phyloP scores from a whole-genome alignment of 2,329 filamentous ascomycete species.

The Akanthomyces uredinophilus region DNA sequence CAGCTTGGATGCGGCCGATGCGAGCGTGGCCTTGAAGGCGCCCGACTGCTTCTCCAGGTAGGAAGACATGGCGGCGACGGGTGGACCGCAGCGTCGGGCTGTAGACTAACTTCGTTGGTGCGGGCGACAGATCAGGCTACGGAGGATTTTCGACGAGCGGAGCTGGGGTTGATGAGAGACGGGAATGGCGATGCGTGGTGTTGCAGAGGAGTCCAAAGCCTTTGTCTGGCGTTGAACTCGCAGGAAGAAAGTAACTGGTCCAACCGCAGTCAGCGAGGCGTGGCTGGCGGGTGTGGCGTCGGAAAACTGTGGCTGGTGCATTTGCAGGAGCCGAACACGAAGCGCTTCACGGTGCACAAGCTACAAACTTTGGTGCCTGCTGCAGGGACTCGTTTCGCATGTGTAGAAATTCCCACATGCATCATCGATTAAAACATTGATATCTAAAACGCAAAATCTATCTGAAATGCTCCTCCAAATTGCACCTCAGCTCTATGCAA shows the following conservation, averaged over 20 bases:
- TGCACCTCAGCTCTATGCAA: not conserved
- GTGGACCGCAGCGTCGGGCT: not conserved
- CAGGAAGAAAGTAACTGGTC: not conserved
- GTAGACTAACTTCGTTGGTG: not conserved
- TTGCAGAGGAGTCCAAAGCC: not conserved
- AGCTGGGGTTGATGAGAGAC: not conserved
- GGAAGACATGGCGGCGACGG: slow-evolving; percentile 46
- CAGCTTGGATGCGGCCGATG: slow-evolving; percentile 60
- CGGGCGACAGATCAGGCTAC: not conserved
- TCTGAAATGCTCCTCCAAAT: not conserved
- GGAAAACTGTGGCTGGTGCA: slow-evolving; percentile 1
- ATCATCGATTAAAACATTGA: slow-evolving; percentile 14
- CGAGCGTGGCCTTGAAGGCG: slow-evolving; percentile 56
- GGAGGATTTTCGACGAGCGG: not conserved
- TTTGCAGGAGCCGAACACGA: not conserved
- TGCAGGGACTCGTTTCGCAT: not conserved
- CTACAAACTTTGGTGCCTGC: not conserved
- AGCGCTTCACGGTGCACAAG: not conserved
- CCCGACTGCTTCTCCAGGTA: slow-evolving; percentile 63
- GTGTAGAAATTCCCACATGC: not conserved
- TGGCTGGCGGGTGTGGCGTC: slow-evolving; percentile 2
- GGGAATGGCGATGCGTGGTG: not conserved
- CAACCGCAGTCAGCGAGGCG: not conserved
- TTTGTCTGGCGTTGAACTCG: not conserved
- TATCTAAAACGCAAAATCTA: slow-evolving; percentile 12